A percentile compares a stretch with the other conserved stretches of the same genome.
Conservation (phyloP, 257 asterid genomes). For the Nemophila menziesii region DNA sequence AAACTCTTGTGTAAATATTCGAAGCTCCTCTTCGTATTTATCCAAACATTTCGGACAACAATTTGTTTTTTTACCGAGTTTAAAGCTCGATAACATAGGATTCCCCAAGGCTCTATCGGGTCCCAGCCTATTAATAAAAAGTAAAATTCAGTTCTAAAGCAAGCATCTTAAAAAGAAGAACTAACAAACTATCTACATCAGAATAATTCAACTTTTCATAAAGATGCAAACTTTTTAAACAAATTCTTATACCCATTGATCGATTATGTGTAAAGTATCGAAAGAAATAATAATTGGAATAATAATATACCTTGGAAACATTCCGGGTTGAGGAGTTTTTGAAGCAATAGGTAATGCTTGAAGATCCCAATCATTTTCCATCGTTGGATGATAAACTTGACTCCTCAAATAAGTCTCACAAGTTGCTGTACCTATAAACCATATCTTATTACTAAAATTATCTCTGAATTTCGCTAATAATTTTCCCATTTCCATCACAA, state of each 20-base stretch:
- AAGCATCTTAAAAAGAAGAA: too few species aligned
- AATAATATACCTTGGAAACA: slow-evolving; percentile 55
- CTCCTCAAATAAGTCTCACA: slow-evolving; percentile 94
- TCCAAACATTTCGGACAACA: slow-evolving; percentile 50
- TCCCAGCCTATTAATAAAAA: slow-evolving; percentile 46
- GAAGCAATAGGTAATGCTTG: slow-evolving; percentile 86
- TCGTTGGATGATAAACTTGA: slow-evolving; percentile 84
- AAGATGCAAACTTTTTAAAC: slow-evolving; percentile 1
- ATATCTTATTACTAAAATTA: slow-evolving; percentile 23
- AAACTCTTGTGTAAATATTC: slow-evolving; percentile 30
- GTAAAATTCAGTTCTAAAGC: slow-evolving; percentile 7
- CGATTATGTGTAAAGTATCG: neutral
- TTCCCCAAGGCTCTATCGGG: slow-evolving; percentile 37
- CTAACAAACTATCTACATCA: too few species aligned
- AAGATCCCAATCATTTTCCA: slow-evolving; percentile 95
- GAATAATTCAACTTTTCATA: neutral
- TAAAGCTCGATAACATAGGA: slow-evolving; percentile 35
- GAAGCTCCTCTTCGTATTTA: slow-evolving; percentile 48
- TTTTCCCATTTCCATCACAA: slow-evolving; percentile 56
- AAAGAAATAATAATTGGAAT: neutral
- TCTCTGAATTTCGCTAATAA: slow-evolving; percentile 33
- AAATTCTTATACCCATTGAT: neutral
- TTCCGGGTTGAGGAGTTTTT: slow-evolving; percentile 59
- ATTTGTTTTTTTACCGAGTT: slow-evolving; percentile 24
- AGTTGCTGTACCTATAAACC: slow-evolving; percentile 94